Conservation (phyloP, 1,284 basidiomycete genomes). For the Trametes pubescens region DNA sequence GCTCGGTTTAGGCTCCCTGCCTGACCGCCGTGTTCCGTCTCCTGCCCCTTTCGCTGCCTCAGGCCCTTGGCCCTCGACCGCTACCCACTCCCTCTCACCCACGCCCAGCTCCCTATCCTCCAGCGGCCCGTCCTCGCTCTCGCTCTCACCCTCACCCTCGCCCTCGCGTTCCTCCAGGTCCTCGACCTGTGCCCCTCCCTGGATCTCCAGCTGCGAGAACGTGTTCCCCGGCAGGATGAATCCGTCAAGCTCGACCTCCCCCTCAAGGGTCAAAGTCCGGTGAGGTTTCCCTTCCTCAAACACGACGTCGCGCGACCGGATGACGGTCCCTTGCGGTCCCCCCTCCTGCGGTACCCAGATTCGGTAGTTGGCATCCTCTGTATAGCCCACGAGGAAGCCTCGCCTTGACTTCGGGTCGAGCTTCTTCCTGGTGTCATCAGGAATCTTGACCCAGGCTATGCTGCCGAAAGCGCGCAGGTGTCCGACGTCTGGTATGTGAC, state of each 20-base stretch:
- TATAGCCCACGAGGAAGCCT: background rate
- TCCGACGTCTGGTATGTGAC: background rate
- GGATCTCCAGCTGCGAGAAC: background rate
- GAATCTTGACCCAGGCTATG: background rate
- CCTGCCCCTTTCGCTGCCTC: background rate
- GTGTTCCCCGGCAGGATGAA: background rate
- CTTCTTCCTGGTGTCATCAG: background rate
- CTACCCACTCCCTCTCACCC: background rate
- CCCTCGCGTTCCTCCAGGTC: background rate
- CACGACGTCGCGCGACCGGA: background rate
- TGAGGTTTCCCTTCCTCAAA: background rate
- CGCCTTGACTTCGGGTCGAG: background rate
- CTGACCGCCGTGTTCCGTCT: background rate
- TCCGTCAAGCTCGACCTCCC: background rate
- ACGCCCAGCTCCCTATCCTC: background rate
- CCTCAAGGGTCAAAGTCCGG: background rate
- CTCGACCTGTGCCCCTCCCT: background rate
- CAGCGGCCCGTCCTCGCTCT: background rate
- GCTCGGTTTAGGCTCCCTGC: background rate
- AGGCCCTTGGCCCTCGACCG: background rate
- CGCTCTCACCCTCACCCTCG: background rate
- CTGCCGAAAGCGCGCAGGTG: background rate
- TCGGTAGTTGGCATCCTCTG: background rate
- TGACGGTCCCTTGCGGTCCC: background rate
- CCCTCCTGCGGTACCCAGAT: background rate